Evolutionary conservation across 2,329 filamentous ascomycete species (phyloP).

Genomic region (Colletotrichum sp.): DNA sequence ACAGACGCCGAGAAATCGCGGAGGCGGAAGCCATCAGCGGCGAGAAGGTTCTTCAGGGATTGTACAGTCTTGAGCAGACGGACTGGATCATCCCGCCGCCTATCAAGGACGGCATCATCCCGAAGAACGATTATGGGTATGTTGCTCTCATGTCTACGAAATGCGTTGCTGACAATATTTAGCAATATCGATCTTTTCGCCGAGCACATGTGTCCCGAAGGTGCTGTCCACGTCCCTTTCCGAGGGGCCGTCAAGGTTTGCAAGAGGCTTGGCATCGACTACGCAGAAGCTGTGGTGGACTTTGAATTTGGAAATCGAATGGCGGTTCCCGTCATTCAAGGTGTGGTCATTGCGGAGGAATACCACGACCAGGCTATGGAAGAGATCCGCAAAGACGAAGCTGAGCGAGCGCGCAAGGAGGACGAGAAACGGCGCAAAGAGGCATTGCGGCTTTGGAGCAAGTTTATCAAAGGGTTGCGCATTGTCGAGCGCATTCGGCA

Average conservation of each 20-base stretch:
- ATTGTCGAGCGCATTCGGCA: constrained; percentile 78
- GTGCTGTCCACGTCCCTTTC: constrained; percentile 83
- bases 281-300: constrained; percentile 91
- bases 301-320: constrained; percentile 97
- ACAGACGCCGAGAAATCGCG: constrained; percentile 86
- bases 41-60: constrained; percentile 82
- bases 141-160: neutral
- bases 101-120: constrained; percentile 83
- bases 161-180: neutral
- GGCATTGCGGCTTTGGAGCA: constrained; percentile 80
- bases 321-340: constrained; percentile 90
- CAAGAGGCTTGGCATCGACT: constrained; percentile 83
- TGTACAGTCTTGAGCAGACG: constrained; percentile 86
- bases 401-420: constrained; percentile 77
- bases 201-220: constrained; percentile 84
- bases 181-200: constrained; percentile 94
- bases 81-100: constrained; percentile 94
- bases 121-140: constrained; percentile 86
- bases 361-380: constrained; percentile 76
- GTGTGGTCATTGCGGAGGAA: constrained; percentile 86
- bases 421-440: constrained; percentile 81
- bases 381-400: constrained; percentile 79
- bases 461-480: constrained; percentile 83
- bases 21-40: constrained; percentile 82
- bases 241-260: constrained; percentile 81